Base-by-base conservation (phyloP, 345 rosid species). In the Litchi chinensis region DNA sequence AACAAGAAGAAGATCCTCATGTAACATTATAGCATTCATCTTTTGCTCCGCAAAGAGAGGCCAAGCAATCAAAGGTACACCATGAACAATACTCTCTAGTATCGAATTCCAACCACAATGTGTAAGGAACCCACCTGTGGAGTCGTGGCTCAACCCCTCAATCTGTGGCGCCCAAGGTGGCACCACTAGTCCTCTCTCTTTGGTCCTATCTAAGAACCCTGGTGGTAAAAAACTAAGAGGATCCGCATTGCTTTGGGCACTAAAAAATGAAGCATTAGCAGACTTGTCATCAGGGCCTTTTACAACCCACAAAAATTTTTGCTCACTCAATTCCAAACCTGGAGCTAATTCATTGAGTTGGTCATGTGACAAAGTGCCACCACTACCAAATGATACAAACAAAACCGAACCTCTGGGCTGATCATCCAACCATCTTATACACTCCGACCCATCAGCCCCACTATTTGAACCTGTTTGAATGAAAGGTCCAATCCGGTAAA, bases 401-500 rank as follows among this genome's bases (percentile, higher is more conserved):
- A 83, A 26, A 43, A 85, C 85, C 1, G 87, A 85, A 11, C 60
- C 60, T 15, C 24, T 65, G 21, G 83, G 82, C n/a, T 85, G 83
- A 8, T 48, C 18, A 50, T 85, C 80, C 21, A 85, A 67, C 85
- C 85, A 85, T 32, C 8, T 77, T 65, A 82, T 40, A 79, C 89
- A 86, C 41, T 70, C 79, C 10, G 15, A 32, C 43, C 26, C 71
- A 10, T 44, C n/a, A n/a, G n/a, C n/a, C n/a, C 50, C 11, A 43
- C 43, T n/a, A 46, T 26, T 37, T 4, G 48, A 32, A 15, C 67
- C 48, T 24, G 63, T 65, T 4, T 68, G 18, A 18, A 76, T 83
- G 56, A 86, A 56, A 28, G 89, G 89, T 9, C 90, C 88, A 52
- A 89, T 73, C 1, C 87, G 84, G 71, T 84, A 86, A 39, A 89